phyloP scores from a whole-genome alignment of 805 yeast genomes.

The Saccharomyces eubayanus region DNA sequence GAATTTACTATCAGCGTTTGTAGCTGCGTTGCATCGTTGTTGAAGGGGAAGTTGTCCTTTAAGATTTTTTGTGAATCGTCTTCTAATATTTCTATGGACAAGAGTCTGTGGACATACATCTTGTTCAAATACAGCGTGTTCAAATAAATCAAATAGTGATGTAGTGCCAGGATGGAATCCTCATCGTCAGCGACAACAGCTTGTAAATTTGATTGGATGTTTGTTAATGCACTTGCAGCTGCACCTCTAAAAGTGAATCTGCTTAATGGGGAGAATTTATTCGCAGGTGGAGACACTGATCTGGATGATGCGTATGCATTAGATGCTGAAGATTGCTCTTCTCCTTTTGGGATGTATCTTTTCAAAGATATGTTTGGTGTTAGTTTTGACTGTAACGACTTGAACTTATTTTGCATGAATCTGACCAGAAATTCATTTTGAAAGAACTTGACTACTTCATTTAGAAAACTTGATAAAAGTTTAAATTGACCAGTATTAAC shows the following conservation, averaged over 20 bases:
- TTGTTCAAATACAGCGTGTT: conserved; percentile 65
- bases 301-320: background rate
- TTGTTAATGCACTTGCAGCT: conserved; percentile 36
- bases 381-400: conserved; percentile 21
- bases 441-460: conserved; percentile 21
- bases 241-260: conserved; percentile 29
- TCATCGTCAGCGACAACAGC: conserved; percentile 29
- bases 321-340: background rate
- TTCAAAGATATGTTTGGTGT: conserved; percentile 14
- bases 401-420: conserved; percentile 24
- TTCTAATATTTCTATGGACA: conserved; percentile 30
- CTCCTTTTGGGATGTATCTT: conserved; percentile 17
- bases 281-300: conserved; percentile 10
- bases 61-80: conserved; percentile 27
- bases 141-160: conserved; percentile 55
- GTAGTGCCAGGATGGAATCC: conserved; percentile 34
- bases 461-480: conserved; percentile 23
- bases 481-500: conserved; percentile 59
- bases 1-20: conserved; percentile 20
- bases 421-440: conserved; percentile 27
- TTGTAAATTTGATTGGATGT: conserved; percentile 30
- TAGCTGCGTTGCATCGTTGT: conserved; percentile 27
- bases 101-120: conserved; percentile 46
- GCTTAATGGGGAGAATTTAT: conserved; percentile 22
- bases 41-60: conserved; percentile 33